phyloP scores from a whole-genome alignment of 257 asterid genomes.

The Solanum dulcamara region DNA sequence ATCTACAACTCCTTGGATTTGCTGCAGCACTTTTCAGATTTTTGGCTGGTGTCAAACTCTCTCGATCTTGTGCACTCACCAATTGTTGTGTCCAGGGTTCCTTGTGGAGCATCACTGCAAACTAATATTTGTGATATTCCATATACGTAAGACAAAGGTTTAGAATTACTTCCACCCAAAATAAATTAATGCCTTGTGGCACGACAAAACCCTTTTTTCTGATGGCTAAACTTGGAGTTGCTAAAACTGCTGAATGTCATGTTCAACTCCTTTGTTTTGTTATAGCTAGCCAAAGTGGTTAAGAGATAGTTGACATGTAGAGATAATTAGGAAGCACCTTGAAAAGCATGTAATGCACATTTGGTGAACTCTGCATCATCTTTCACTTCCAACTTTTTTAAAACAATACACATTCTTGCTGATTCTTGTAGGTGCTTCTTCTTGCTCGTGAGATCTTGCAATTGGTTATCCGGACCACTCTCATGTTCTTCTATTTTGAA shows the following conservation, averaged over 20 bases:
- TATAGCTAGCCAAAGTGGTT: background rate
- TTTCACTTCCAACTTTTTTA: background rate
- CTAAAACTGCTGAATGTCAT: background rate
- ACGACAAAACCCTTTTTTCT: background rate
- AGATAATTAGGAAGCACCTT: too few species aligned
- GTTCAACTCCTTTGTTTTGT: background rate
- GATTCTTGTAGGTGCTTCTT: constrained; percentile 53
- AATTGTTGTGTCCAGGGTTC: background rate
- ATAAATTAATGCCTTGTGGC: background rate
- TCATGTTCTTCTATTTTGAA: constrained; percentile 98
- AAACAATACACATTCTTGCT: background rate
- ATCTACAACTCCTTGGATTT: background rate
- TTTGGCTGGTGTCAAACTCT: background rate
- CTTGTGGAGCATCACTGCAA: background rate
- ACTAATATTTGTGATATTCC: background rate
- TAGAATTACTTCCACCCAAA: background rate
- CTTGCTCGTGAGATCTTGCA: constrained; percentile 63
- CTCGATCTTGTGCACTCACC: background rate
- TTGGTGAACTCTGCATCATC: background rate
- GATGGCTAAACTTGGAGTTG: background rate
- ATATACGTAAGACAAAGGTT: background rate
- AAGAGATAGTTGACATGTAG: too few species aligned
- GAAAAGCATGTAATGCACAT: background rate
- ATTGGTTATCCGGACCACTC: constrained; percentile 79
- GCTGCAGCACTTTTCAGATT: background rate